Evolutionary conservation across 2,329 filamentous ascomycete genomes (phyloP).

Genomic region (Zymoseptoria crescenta): DNA sequence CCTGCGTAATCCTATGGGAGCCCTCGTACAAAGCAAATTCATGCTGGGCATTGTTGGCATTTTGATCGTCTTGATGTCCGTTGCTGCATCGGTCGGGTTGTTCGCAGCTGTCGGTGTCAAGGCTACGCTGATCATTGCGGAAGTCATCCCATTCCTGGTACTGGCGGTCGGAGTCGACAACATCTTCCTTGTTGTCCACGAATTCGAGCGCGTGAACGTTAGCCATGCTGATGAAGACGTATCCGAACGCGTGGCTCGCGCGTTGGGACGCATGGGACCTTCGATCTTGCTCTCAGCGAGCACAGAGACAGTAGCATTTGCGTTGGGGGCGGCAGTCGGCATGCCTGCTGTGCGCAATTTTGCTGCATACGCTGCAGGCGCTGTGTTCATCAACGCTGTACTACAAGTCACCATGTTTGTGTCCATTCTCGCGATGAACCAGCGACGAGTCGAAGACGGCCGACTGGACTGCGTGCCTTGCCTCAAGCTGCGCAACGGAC

Average conservation of each 20-base stretch:
- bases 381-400: slow-evolving; percentile 94
- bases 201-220: slow-evolving; percentile 90
- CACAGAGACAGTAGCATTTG: slow-evolving; percentile 89
- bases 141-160: slow-evolving; percentile 96
- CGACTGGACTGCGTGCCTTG: slow-evolving; percentile 91
- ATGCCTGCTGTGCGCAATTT: slow-evolving; percentile 99
- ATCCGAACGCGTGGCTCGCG: slow-evolving; percentile 74
- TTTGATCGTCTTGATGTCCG: slow-evolving; percentile 93
- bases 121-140: slow-evolving; percentile 93
- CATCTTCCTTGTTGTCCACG: slow-evolving; percentile 96
- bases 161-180: slow-evolving; percentile 96
- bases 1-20: slow-evolving; percentile 71
- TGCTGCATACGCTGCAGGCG: slow-evolving; percentile 89
- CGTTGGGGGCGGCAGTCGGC: slow-evolving; percentile 83
- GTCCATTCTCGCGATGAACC: slow-evolving; percentile 83
- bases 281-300: slow-evolving; percentile 93
- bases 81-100: slow-evolving; percentile 85
- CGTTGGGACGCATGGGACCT: slow-evolving; percentile 91
- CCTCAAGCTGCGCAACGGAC: slow-evolving; percentile 67
- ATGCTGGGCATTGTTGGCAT: slow-evolving; percentile 92
- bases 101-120: slow-evolving; percentile 90
- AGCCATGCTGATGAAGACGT: slow-evolving; percentile 85
- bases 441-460: slow-evolving; percentile 78
- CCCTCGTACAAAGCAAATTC: slow-evolving; percentile 93
- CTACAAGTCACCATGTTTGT: slow-evolving; percentile 96